Percentiles rank a stretch among this genome's conserved stretches.
Conservation (phyloP, 192 early-diverging fungal genomes). For the Phlyctochytrium arcticum region DNA sequence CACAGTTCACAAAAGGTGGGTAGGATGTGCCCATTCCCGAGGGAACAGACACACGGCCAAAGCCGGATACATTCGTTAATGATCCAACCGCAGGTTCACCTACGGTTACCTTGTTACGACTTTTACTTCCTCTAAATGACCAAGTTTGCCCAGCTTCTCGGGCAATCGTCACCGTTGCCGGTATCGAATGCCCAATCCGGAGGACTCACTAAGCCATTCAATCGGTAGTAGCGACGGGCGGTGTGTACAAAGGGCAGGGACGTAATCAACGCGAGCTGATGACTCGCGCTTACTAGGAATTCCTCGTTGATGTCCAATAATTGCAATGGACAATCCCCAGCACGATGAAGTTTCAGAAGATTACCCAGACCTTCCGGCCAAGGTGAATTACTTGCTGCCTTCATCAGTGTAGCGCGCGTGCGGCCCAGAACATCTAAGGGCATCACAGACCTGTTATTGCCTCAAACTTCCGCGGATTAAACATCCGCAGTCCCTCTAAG, state of each 20-base stretch:
- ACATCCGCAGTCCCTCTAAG: constrained; percentile 60
- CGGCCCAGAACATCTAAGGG: neutral
- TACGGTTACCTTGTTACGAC: constrained; percentile 78
- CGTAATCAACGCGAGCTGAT: constrained; percentile 77
- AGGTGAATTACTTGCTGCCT: neutral
- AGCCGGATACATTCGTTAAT: constrained; percentile 7
- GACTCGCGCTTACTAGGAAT: constrained; percentile 78
- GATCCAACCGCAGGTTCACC: constrained; percentile 63
- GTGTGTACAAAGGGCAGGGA: constrained; percentile 61
- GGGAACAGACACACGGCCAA: neutral
- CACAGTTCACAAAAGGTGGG: neutral
- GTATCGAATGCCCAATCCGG: constrained; percentile 53
- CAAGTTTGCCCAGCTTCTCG: constrained; percentile 76
- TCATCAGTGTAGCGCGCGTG: constrained; percentile 47
- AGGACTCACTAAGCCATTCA: constrained; percentile 79
- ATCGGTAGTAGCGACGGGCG: constrained; percentile 58
- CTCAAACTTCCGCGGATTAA: constrained; percentile 67
- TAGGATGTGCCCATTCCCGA: neutral
- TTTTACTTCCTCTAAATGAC: constrained; percentile 88
- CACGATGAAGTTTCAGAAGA: neutral
- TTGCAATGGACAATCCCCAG: constrained; percentile 48
- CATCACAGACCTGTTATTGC: constrained; percentile 76
- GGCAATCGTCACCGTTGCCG: constrained; percentile 41
- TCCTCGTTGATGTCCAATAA: constrained; percentile 77
- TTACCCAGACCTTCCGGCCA: neutral